Evolutionary conservation across 2,329 filamentous ascomycete genomes (phyloP).

Genomic region (Tolypocladium ophioglossoides): DNA sequence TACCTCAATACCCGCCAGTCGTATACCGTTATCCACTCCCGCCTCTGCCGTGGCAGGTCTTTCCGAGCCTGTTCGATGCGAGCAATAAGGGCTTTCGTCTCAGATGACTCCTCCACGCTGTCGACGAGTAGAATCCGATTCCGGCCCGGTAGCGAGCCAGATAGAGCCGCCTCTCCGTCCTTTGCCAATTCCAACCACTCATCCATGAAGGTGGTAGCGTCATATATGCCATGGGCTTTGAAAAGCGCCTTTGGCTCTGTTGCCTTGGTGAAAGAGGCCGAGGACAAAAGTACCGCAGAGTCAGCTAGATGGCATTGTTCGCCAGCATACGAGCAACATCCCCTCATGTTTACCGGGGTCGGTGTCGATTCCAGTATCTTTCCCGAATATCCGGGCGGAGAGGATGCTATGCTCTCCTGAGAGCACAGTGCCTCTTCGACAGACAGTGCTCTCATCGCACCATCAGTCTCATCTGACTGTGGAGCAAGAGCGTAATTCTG

Average conservation of each 20-base stretch:
- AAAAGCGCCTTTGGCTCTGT: conserved; percentile 28
- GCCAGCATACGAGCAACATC: conserved; percentile 20
- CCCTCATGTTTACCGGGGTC: too few relatives aligned
- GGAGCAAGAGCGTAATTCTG: not conserved
- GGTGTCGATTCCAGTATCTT: too few relatives aligned
- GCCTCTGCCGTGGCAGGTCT: conserved; percentile 13
- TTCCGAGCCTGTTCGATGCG: conserved; percentile 20
- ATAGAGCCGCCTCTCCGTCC: conserved; percentile 2
- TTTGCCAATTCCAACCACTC: conserved; percentile 18
- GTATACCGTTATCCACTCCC: conserved; percentile 30
- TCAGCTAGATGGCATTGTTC: conserved; percentile 26
- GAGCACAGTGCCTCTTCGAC: not conserved
- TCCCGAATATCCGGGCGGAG: not conserved
- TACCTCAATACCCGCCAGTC: conserved; percentile 36
- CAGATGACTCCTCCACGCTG: conserved; percentile 15
- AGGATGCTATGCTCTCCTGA: not conserved
- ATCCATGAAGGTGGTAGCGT: conserved; percentile 21
- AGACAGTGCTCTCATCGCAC: not conserved
- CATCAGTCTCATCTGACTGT: not conserved
- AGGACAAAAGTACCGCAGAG: conserved; percentile 29
- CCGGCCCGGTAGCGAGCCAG: not conserved
- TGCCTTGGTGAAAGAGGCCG: conserved; percentile 25
- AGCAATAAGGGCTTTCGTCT: conserved; percentile 22
- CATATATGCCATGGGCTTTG: conserved; percentile 28
- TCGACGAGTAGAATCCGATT: conserved; percentile 32